Conservation (phyloP, 495 filamentous ascomycete species). For the Entonaema liquescens region DNA sequence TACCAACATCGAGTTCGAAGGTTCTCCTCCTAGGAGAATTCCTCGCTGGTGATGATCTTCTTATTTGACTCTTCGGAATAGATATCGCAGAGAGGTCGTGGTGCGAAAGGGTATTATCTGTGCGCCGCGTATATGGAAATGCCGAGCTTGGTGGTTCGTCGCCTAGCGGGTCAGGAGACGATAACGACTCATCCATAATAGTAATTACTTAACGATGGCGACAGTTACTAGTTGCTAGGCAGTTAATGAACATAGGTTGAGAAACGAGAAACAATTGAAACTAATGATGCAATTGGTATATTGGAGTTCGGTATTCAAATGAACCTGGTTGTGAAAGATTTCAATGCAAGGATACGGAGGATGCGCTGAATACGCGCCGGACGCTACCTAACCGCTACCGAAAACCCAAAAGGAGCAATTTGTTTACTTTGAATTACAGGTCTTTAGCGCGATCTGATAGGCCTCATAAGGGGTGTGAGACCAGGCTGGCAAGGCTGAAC, state of each 20-base stretch:
- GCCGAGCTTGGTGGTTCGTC: conserved; percentile 47
- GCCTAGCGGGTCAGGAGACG: conserved; percentile 60
- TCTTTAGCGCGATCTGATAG: conserved; percentile 30
- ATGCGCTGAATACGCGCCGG: conserved; percentile 18
- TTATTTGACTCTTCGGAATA: conserved; percentile 31
- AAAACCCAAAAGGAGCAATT: conserved; percentile 44
- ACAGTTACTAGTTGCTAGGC: conserved; percentile 1
- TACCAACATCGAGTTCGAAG: conserved; percentile 63
- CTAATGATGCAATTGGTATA: conserved; percentile 21
- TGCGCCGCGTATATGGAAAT: conserved; percentile 41
- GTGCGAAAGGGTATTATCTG: conserved; percentile 38
- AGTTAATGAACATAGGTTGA: conserved; percentile 6
- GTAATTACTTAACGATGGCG: conserved; percentile 22
- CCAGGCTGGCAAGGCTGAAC: conserved; percentile 19
- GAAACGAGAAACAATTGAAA: conserved; percentile 3
- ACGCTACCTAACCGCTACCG: conserved; percentile 19
- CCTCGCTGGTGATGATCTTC: conserved; percentile 40
- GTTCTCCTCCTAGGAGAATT: conserved; percentile 61
- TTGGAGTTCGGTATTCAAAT: not conserved
- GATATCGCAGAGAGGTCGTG: conserved; percentile 34
- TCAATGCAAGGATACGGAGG: conserved; percentile 16
- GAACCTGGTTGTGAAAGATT: conserved; percentile 17
- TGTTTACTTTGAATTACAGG: conserved; percentile 46
- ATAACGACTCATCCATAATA: conserved; percentile 49
- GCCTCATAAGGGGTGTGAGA: not conserved